Conservation (phyloP, 1,284 basidiomycete species). For the Sphaerobolus stellatus region DNA sequence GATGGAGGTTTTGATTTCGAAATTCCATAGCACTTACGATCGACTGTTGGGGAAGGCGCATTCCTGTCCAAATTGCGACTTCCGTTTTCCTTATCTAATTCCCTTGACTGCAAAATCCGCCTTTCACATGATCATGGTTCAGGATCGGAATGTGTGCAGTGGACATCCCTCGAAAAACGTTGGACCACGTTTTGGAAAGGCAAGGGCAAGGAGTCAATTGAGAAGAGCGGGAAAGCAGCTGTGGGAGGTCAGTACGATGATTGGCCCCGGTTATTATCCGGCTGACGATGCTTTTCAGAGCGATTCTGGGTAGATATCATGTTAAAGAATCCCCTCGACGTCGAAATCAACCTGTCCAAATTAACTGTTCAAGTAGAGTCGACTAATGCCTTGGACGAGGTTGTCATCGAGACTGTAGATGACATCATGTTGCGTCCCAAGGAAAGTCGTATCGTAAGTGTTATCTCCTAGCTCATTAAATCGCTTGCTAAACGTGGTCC, state of each 20-base stretch:
- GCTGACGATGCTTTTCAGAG: constrained; percentile 43
- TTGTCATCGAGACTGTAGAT: constrained; percentile 58
- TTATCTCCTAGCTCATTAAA: neutral
- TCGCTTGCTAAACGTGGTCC: constrained; percentile 2
- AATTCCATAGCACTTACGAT: constrained; percentile 57
- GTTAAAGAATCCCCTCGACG: constrained; percentile 66
- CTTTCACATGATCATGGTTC: constrained; percentile 48
- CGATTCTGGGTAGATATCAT: constrained; percentile 72
- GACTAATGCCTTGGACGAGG: constrained; percentile 35
- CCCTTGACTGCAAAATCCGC: constrained; percentile 52
- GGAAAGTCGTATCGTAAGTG: constrained; percentile 59
- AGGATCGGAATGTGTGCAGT: constrained; percentile 44
- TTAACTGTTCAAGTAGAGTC: constrained; percentile 55
- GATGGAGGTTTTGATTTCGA: constrained; percentile 4
- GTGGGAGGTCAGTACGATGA: constrained; percentile 53
- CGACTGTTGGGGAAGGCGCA: constrained; percentile 45
- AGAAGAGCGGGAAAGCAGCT: constrained; percentile 54
- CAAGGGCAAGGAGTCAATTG: constrained; percentile 52
- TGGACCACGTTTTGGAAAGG: constrained; percentile 64
- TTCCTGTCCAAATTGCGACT: constrained; percentile 46
- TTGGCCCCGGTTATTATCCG: neutral
- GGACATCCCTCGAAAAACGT: constrained; percentile 60
- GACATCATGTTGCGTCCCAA: constrained; percentile 56
- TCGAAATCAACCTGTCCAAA: constrained; percentile 64
- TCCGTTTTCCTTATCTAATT: constrained; percentile 59